Percentiles rank a stretch among this genome's conserved stretches.
phyloP scores from a whole-genome alignment of 2,329 filamentous ascomycete genomes.

The Botrytis deweyae region DNA sequence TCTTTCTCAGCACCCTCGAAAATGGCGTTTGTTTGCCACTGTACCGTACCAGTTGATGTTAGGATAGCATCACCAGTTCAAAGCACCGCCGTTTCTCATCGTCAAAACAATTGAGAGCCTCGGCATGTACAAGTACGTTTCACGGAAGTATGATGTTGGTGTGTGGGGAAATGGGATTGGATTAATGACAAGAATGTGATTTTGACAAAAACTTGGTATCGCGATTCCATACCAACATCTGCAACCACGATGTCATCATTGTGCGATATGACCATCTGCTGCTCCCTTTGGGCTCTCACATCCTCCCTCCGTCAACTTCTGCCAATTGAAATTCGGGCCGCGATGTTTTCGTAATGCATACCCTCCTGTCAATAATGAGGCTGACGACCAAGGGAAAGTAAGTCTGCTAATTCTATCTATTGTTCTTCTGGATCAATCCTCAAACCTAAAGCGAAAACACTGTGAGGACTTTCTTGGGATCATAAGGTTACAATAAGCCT shows the following conservation, averaged over 20 bases:
- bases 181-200: not conserved
- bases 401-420: slow-evolving; percentile 2
- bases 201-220: slow-evolving; percentile 12
- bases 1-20: not conserved
- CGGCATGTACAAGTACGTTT: not conserved
- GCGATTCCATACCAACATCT: slow-evolving; percentile 15
- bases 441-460: not conserved
- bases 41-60: not conserved
- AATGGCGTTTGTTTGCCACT: not conserved
- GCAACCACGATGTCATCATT: slow-evolving; percentile 16
- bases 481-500: slow-evolving; percentile 9
- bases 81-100: not conserved
- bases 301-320: not conserved
- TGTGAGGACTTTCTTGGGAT: slow-evolving; percentile 1
- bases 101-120: not conserved
- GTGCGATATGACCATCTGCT: not conserved
- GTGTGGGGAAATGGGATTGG: not conserved
- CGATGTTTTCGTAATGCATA: not conserved
- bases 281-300: not conserved
- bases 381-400: not conserved
- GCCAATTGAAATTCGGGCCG: slow-evolving; percentile 6
- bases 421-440: not conserved
- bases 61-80: not conserved
- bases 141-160: not conserved
- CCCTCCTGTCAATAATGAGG: slow-evolving; percentile 1